Conservation (phyloP, 2,329 filamentous ascomycete species). For the Ophiocordyceps unilateralis region DNA sequence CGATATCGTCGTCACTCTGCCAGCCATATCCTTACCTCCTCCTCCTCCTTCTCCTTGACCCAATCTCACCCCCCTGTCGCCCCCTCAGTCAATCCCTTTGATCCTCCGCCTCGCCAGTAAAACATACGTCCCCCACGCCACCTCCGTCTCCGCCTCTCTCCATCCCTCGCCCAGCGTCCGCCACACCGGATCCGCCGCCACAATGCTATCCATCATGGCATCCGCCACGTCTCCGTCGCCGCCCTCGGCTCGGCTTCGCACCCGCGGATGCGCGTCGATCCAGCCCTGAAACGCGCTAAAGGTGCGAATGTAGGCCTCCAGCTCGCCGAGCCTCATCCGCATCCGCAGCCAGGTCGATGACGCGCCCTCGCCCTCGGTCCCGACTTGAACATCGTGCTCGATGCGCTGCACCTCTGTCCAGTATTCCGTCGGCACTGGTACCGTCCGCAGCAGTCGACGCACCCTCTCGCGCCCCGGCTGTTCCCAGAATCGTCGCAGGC, state of each 20-base stretch:
- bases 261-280: conserved; percentile 35
- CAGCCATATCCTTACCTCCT: not conserved
- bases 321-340: conserved; percentile 35
- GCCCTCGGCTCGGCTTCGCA: conserved; percentile 30
- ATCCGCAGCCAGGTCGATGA: conserved; percentile 31
- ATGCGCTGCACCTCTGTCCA: conserved; percentile 36
- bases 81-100: too few species aligned
- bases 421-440: conserved; percentile 30
- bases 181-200: conserved; percentile 35
- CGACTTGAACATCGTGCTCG: conserved; percentile 38
- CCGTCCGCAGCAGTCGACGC: conserved; percentile 28
- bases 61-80: too few species aligned
- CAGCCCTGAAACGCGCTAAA: conserved; percentile 43
- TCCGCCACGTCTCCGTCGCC: conserved; percentile 46
- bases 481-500: conserved; percentile 43
- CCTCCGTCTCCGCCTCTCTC: conserved; percentile 34
- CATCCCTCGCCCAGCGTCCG: conserved; percentile 28
- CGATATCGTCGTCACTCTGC: not conserved
- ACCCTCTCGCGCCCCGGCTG: conserved; percentile 40
- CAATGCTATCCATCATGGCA: conserved; percentile 40
- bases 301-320: conserved; percentile 44
- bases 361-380: conserved; percentile 14
- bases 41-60: too few species aligned
- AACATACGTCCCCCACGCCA: conserved; percentile 44
- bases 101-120: conserved; percentile 28